These are phyloP conservation scores for Physcomitrellopsis africana DNA, from an alignment of 225 moss, liverwort and hornwort genomes.

Conservation along the genomic window DNA sequence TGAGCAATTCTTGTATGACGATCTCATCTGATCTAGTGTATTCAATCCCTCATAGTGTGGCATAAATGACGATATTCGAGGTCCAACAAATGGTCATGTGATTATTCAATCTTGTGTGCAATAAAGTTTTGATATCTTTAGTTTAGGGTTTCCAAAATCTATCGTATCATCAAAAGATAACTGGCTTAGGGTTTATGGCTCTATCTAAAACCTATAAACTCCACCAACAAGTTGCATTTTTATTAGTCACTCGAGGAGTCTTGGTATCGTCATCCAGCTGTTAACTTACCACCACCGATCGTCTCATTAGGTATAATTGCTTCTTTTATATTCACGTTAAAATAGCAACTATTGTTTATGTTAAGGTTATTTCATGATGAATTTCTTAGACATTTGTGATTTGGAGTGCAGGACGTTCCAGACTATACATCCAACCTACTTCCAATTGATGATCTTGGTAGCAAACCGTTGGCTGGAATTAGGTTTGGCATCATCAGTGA, in stretches of 20 bases:
- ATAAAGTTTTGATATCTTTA: too few relatives aligned
- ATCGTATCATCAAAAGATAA: background rate
- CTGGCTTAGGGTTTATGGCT: slow-evolving; percentile 32
- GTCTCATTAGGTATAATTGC: background rate
- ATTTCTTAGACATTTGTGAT: background rate
- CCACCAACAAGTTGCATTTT: background rate
- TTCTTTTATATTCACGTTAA: background rate
- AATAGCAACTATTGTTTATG: background rate
- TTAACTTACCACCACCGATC: background rate
- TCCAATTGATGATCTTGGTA: slow-evolving; percentile 54
- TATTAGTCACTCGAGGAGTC: too few relatives aligned
- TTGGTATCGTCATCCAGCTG: too few relatives aligned
- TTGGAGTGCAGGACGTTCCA: slow-evolving; percentile 63
- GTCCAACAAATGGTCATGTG: too few relatives aligned
- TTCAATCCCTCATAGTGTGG: background rate
- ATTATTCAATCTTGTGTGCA: too few relatives aligned
- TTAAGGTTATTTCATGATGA: slow-evolving; percentile 16
- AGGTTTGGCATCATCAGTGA: slow-evolving; percentile 79
- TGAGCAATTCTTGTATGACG: slow-evolving; percentile 3
- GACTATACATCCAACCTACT: slow-evolving; percentile 60
- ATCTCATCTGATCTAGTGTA: background rate
- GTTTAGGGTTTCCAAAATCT: too few relatives aligned
- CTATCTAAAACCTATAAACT: background rate
- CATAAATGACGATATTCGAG: too few relatives aligned
- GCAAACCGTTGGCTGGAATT: slow-evolving; percentile 78